These are phyloP conservation scores for Microbotryomycetes sp. DNA, from an alignment of 1,284 basidiomycete species.

Conservation along the genomic window DNA sequence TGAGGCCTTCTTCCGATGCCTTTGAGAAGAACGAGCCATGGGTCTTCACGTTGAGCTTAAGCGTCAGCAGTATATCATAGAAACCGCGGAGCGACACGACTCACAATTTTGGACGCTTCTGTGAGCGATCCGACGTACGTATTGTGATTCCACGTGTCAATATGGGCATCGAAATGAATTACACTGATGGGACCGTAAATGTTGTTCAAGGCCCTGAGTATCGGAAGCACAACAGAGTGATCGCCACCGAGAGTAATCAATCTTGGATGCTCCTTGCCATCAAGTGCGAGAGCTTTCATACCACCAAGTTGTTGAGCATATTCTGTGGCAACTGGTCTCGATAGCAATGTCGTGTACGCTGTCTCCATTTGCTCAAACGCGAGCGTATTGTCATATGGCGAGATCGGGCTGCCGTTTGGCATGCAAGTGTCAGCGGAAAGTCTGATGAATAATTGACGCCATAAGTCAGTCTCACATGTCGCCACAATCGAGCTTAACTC, in stretches of 20 bases:
- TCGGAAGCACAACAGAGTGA: constrained; percentile 46
- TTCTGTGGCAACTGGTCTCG: constrained; percentile 10
- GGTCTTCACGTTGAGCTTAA: constrained; percentile 9
- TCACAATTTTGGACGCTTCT: constrained; percentile 29
- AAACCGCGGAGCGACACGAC: not conserved
- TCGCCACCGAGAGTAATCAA: constrained; percentile 47
- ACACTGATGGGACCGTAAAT: constrained; percentile 46
- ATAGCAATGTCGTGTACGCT: constrained; percentile 33
- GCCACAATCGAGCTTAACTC: constrained; percentile 44
- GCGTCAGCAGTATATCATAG: not conserved
- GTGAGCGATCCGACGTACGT: constrained; percentile 20
- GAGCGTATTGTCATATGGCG: constrained; percentile 45
- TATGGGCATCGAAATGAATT: constrained; percentile 47
- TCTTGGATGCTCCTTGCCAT: constrained; percentile 30
- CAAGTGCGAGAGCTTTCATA: constrained; percentile 8
- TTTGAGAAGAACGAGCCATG: constrained; percentile 48
- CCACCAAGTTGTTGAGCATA: constrained; percentile 12
- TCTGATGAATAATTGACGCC: not conserved
- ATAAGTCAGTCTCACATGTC: constrained; percentile 42
- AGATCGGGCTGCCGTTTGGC: constrained; percentile 35
- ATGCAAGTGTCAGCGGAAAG: not conserved
- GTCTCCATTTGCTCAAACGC: constrained; percentile 46
- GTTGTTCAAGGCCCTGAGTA: constrained; percentile 43
- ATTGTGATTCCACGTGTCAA: constrained; percentile 28
- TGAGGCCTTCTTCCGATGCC: constrained; percentile 45